These are phyloP conservation scores for Phytophthora pini DNA, from an alignment of 352 stramenopile species.

Conservation along the genomic window DNA sequence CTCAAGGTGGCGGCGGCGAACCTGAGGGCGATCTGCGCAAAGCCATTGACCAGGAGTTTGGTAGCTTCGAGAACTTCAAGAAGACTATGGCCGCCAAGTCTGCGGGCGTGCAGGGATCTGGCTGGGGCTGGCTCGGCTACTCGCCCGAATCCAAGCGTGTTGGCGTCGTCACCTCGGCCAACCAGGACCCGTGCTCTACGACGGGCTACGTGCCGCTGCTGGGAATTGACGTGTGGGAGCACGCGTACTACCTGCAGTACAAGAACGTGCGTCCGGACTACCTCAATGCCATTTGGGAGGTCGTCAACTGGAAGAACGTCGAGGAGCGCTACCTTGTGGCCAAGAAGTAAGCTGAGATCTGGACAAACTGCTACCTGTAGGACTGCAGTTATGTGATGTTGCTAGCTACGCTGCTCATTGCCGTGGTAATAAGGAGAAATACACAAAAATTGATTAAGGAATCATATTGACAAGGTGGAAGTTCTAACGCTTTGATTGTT, in stretches of 20 bases:
- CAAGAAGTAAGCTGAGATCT: constrained; percentile 60
- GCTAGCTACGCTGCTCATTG: neutral
- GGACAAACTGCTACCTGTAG: neutral
- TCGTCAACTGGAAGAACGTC: constrained; percentile 96
- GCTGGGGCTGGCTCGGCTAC: constrained; percentile 98
- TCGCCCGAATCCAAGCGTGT: constrained; percentile 88
- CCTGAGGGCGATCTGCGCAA: constrained; percentile 85
- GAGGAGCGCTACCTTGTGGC: constrained; percentile 76
- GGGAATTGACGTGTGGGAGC: constrained; percentile 99
- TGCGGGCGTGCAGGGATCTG: constrained; percentile 95
- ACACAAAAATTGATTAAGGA: constrained; percentile 1
- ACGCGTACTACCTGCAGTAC: constrained; percentile 97
- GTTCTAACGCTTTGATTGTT: no score
- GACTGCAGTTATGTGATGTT: neutral
- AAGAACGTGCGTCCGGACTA: constrained; percentile 96
- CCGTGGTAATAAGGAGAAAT: neutral
- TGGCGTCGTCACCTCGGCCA: constrained; percentile 90
- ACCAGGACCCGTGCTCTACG: constrained; percentile 97
- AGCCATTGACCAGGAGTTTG: constrained; percentile 93
- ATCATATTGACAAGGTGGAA: no score
- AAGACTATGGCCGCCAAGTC: constrained; percentile 89
- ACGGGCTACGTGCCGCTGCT: constrained; percentile 96
- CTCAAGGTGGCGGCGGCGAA: constrained; percentile 79
- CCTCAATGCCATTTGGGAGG: constrained; percentile 98
- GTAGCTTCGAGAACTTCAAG: constrained; percentile 93